These are phyloP conservation scores for Kalmusia sp. DNA, from an alignment of 2,329 filamentous ascomycete genomes.

Conservation along the genomic window DNA sequence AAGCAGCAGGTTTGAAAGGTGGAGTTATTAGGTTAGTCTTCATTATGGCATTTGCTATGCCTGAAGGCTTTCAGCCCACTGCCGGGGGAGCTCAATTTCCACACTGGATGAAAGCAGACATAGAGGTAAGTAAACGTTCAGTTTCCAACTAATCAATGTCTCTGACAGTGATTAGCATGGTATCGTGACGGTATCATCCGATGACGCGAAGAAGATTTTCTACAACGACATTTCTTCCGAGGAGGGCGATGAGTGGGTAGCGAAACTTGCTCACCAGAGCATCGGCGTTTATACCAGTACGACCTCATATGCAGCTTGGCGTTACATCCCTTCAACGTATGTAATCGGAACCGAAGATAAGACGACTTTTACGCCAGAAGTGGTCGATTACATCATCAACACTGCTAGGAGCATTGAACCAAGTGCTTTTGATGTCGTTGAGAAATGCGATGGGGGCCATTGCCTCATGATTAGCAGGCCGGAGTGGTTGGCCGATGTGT, in stretches of 20 bases:
- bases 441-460: constrained; percentile 37
- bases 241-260: constrained; percentile 25
- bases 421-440: constrained; percentile 23
- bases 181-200: not conserved
- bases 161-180: constrained; percentile 1
- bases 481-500: constrained; percentile 27
- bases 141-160: not conserved
- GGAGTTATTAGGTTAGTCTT: constrained; percentile 39
- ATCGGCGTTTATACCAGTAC: constrained; percentile 28
- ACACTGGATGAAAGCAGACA: constrained; percentile 5
- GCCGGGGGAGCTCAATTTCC: constrained; percentile 3
- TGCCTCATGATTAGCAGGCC: constrained; percentile 47
- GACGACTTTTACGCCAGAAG: constrained; percentile 24
- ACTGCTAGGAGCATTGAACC: constrained; percentile 22
- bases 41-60: constrained; percentile 14
- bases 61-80: constrained; percentile 11
- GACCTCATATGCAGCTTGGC: constrained; percentile 34
- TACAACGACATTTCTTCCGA: constrained; percentile 33
- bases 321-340: constrained; percentile 37
- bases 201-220: constrained; percentile 13
- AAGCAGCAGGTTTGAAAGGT: constrained; percentile 23
- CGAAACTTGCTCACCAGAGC: constrained; percentile 27
- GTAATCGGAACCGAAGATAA: constrained; percentile 37
- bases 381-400: constrained; percentile 29
- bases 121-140: not conserved